Evolutionary conservation across 2,329 filamentous ascomycete species (phyloP).

Genomic region (Fusarium napiforme): DNA sequence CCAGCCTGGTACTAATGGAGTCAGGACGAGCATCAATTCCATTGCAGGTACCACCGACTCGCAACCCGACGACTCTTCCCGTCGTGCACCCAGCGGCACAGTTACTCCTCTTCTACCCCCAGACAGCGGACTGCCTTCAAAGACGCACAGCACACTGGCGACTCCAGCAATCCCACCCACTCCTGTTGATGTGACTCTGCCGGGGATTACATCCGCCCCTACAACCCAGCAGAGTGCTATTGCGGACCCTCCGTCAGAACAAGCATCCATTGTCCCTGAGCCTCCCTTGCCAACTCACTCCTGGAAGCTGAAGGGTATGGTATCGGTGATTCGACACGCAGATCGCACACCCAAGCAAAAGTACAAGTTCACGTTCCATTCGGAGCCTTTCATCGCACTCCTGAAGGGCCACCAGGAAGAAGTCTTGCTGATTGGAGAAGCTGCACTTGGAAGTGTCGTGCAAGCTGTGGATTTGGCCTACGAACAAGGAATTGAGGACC

Average conservation of each 20-base stretch:
- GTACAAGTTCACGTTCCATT: conserved; percentile 99
- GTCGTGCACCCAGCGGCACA: conserved; percentile 43
- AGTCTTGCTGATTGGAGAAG: conserved; percentile 91
- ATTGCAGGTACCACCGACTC: conserved; percentile 38
- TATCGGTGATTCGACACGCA: conserved; percentile 94
- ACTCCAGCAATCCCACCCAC: conserved; percentile 51
- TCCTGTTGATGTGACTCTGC: conserved; percentile 45
- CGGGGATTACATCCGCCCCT: conserved; percentile 47
- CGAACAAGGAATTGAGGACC: conserved; percentile 83
- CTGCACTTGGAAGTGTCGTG: conserved; percentile 87
- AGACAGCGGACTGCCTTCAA: conserved; percentile 48
- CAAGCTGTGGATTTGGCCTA: conserved; percentile 87
- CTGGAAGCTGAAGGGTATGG: conserved; percentile 98
- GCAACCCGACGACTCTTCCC: conserved; percentile 41
- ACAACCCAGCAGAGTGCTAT: conserved; percentile 46
- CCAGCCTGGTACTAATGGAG: conserved; percentile 29
- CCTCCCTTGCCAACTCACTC: conserved; percentile 85
- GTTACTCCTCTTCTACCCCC: conserved; percentile 47
- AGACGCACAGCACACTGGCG: conserved; percentile 50
- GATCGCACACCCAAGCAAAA: conserved; percentile 99
- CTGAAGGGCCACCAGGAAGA: conserved; percentile 97
- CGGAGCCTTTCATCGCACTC: conserved; percentile 92
- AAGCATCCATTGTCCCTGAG: conserved; percentile 58
- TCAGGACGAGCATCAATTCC: conserved; percentile 46
- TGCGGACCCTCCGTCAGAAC: conserved; percentile 46